phyloP scores from a whole-genome alignment of 371 early-diverging fungal genomes.

The Mucor circinelloides region DNA sequence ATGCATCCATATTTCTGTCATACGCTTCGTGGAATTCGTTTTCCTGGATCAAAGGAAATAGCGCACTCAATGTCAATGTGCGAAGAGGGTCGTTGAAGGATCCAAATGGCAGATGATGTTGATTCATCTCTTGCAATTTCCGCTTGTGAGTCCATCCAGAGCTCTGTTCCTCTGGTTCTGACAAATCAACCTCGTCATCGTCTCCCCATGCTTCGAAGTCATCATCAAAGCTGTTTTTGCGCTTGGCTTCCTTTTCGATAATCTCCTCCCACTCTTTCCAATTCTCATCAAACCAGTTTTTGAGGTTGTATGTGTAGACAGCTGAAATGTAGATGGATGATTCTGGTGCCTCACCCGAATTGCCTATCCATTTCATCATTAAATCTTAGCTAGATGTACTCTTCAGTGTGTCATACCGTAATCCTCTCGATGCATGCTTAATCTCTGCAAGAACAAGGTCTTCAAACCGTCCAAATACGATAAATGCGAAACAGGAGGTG shows the following conservation, averaged over 20 bases:
- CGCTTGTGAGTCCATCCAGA: background rate
- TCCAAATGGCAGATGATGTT: slow-evolving; percentile 59
- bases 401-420: slow-evolving; percentile 27
- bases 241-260: slow-evolving; percentile 8
- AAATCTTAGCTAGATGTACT: background rate
- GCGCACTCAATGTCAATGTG: slow-evolving; percentile 58
- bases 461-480: slow-evolving; percentile 62
- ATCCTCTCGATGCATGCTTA: slow-evolving; percentile 40
- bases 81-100: slow-evolving; percentile 75
- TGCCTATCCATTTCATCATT: background rate
- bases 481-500: slow-evolving; percentile 60
- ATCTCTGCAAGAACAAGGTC: slow-evolving; percentile 55
- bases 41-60: slow-evolving; percentile 63
- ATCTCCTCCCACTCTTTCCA: slow-evolving; percentile 52
- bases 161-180: background rate
- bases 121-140: slow-evolving; percentile 11
- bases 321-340: slow-evolving; percentile 34
- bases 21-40: slow-evolving; percentile 49
- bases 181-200: slow-evolving; percentile 5
- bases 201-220: slow-evolving; percentile 35
- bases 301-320: slow-evolving; percentile 56
- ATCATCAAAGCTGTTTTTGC: slow-evolving; percentile 21
- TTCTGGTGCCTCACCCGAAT: background rate
- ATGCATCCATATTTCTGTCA: slow-evolving; percentile 62
- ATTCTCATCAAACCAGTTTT: slow-evolving; percentile 61